Evolutionary conservation across 352 stramenopile genomes (phyloP).

Genomic region (Hyaloperonospora brassicae): DNA sequence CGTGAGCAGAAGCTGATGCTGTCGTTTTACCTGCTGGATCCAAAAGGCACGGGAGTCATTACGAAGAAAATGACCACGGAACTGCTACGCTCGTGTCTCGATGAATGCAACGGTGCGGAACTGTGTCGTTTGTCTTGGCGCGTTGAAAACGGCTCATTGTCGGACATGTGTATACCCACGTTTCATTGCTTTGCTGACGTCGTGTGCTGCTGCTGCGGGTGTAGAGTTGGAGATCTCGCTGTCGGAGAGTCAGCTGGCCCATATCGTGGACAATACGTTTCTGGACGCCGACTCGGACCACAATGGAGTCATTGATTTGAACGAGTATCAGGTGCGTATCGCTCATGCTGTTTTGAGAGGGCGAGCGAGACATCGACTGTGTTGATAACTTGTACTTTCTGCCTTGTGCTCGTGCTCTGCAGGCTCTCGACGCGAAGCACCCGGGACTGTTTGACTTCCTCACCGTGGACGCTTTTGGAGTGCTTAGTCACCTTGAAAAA

Average conservation of each 20-base stretch:
- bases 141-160: not conserved
- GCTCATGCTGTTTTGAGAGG: not conserved
- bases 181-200: no score
- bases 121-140: no score
- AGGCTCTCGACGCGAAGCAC: constrained; percentile 76
- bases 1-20: constrained; percentile 83
- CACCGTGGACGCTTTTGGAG: constrained; percentile 75
- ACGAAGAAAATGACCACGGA: constrained; percentile 78
- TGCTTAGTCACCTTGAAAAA: constrained; percentile 78
- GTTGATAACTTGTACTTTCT: not conserved
- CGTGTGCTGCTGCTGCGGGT: not conserved
- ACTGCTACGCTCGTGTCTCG: constrained; percentile 72
- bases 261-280: constrained; percentile 81
- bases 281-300: constrained; percentile 68
- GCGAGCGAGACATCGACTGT: not conserved
- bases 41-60: constrained; percentile 71
- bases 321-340: constrained; percentile 63
- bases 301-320: constrained; percentile 69
- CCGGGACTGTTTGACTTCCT: constrained; percentile 81
- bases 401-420: not conserved
- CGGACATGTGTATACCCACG: no score
- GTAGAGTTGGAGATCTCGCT: constrained; percentile 72
- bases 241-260: constrained; percentile 63
- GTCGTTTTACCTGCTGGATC: constrained; percentile 79
- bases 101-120: constrained; percentile 68